Conservation (phyloP, 2,329 filamentous ascomycete genomes). For the Ilyonectria sp. region DNA sequence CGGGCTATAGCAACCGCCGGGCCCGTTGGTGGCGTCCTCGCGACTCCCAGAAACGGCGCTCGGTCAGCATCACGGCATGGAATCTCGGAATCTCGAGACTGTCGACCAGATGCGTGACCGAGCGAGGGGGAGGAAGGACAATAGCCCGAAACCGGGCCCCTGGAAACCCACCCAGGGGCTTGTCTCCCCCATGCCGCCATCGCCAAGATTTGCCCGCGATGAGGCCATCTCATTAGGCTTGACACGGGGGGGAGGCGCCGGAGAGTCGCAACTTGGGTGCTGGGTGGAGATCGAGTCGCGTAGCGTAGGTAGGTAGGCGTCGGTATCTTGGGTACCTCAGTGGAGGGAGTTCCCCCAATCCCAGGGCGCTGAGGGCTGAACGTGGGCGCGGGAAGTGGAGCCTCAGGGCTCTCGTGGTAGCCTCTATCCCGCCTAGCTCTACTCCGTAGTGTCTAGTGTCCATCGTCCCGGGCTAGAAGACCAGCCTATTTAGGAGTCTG, state of each 20-base stretch:
- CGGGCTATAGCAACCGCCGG: background rate
- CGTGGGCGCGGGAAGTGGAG: constrained; percentile 37
- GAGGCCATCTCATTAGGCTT: constrained; percentile 2
- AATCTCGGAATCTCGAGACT: constrained; percentile 1
- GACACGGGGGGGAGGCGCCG: background rate
- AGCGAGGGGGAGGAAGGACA: constrained; percentile 19
- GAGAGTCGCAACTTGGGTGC: background rate
- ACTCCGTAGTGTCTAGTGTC: background rate
- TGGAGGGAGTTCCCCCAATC: constrained; percentile 26
- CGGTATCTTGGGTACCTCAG: constrained; percentile 13
- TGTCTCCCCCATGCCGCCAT: background rate
- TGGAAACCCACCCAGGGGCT: constrained; percentile 8
- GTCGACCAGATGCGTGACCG: constrained; percentile 31
- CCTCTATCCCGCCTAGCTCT: constrained; percentile 3
- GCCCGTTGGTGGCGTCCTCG: constrained; percentile 9
- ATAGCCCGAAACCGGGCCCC: constrained; percentile 11
- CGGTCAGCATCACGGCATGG: constrained; percentile 22
- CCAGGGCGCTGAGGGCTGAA: constrained; percentile 25
- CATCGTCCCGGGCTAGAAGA: too few relatives aligned
- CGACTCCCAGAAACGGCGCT: constrained; percentile 22
- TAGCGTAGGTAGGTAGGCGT: constrained; percentile 1
- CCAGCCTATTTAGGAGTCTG: background rate
- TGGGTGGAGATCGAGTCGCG: constrained; percentile 2
- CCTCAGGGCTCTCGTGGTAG: background rate
- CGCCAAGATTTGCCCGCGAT: constrained; percentile 1